Evolutionary conservation across 78 protist genomes (phyloP).

Genomic region (Guillardia theta): DNA sequence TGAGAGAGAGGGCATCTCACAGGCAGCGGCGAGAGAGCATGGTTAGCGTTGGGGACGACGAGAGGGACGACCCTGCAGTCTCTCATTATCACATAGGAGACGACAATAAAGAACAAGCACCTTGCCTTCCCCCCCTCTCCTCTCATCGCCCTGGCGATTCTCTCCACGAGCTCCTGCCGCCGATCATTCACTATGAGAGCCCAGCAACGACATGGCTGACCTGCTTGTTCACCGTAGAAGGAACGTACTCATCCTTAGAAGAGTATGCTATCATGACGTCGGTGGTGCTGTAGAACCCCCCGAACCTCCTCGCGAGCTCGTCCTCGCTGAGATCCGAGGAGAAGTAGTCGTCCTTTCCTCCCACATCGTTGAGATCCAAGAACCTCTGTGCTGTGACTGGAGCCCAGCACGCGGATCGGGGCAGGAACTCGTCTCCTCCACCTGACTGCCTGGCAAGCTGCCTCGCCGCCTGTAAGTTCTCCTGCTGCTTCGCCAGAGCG

Average conservation of each 20-base stretch:
- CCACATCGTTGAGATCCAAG: not conserved
- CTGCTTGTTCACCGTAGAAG: not conserved
- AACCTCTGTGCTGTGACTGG: not conserved
- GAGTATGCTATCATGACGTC: not conserved
- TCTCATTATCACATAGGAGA: no score
- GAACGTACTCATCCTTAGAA: not conserved
- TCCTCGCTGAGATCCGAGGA: not conserved
- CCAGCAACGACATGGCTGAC: no score
- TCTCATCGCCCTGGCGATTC: no score
- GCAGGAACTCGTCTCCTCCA: not conserved
- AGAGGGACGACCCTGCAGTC: no score
- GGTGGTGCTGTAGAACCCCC: constrained; percentile 18
- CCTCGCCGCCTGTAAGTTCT: no score
- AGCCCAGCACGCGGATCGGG: not conserved
- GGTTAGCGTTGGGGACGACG: no score
- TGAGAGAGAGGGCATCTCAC: no score
- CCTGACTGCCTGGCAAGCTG: not conserved
- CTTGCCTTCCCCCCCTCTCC: no score
- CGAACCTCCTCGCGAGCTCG: constrained; percentile 36
- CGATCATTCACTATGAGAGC: no score
- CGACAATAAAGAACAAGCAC: no score
- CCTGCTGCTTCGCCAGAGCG: not conserved
- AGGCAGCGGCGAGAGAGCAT: no score
- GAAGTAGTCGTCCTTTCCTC: not conserved
- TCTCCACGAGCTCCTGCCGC: no score